These are phyloP conservation scores for Myxozyma kluyveri DNA, from an alignment of 805 yeast species.

Conservation along the genomic window DNA sequence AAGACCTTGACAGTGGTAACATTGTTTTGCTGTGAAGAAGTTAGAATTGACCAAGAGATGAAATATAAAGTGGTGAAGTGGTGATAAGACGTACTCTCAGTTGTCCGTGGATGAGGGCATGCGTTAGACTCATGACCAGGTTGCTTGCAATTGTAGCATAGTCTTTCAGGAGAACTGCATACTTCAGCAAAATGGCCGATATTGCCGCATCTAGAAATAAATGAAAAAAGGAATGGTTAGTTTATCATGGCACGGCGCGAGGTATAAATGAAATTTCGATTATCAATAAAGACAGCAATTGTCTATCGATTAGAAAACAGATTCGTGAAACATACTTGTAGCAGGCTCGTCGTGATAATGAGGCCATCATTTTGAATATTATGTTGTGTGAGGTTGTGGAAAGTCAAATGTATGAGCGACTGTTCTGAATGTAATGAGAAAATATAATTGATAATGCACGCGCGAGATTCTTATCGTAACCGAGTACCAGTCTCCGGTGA, in stretches of 20 bases:
- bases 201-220: constrained; percentile 69
- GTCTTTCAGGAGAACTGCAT: constrained; percentile 76
- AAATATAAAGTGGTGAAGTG: not conserved
- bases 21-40: constrained; percentile 30
- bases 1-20: constrained; percentile 78
- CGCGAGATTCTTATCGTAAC: too few species aligned
- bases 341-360: constrained; percentile 30
- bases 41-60: not conserved
- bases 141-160: constrained; percentile 89
- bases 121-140: constrained; percentile 83
- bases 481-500: too few species aligned
- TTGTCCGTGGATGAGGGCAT: constrained; percentile 83
- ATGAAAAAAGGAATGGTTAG: too few species aligned
- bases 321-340: constrained; percentile 25
- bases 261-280: too few species aligned
- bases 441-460: too few species aligned
- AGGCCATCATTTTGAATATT: constrained; percentile 19
- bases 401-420: too few species aligned
- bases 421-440: too few species aligned
- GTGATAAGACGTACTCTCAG: constrained; percentile 54
- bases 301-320: not conserved
- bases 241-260: too few species aligned
- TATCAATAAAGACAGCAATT: not conserved
- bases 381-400: not conserved
- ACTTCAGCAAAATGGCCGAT: constrained; percentile 87